Conservation (phyloP, 2,329 filamentous ascomycete species). For the Stachybotrys chartarum region DNA sequence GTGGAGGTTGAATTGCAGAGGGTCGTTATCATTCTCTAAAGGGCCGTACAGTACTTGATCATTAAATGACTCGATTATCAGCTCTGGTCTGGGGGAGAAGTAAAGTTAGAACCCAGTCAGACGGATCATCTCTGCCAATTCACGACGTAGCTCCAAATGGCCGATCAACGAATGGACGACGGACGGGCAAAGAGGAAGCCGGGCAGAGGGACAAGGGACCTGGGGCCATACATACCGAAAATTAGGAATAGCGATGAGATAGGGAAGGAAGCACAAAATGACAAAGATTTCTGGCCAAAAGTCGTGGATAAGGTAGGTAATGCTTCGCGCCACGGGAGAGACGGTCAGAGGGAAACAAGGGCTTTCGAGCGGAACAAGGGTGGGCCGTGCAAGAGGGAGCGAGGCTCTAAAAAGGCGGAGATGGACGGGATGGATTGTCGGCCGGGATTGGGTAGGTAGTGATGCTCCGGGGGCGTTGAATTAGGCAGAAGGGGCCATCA, state of each 20-base stretch:
- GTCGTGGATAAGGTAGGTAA: neutral
- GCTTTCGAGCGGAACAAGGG: neutral
- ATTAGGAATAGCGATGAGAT: neutral
- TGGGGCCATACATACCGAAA: neutral
- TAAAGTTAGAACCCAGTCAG: neutral
- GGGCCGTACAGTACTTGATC: neutral
- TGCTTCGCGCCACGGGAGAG: neutral
- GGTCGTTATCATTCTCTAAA: conserved; percentile 1
- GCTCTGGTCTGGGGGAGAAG: neutral
- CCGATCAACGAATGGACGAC: too few relatives aligned
- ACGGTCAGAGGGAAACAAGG: neutral
- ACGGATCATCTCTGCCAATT: neutral
- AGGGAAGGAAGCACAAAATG: neutral
- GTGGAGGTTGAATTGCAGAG: neutral
- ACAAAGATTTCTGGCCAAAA: neutral
- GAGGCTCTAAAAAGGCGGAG: neutral
- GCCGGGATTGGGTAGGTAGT: neutral
- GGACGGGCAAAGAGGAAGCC: too few relatives aligned
- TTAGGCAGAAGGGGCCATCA: neutral
- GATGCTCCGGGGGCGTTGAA: neutral
- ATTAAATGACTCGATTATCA: neutral
- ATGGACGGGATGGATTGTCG: neutral
- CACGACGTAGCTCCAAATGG: neutral
- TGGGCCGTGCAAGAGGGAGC: neutral
- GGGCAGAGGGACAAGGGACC: too few relatives aligned